Conservation (phyloP, 768 basidiomycete species). For the Lanmaoa rubissima region DNA sequence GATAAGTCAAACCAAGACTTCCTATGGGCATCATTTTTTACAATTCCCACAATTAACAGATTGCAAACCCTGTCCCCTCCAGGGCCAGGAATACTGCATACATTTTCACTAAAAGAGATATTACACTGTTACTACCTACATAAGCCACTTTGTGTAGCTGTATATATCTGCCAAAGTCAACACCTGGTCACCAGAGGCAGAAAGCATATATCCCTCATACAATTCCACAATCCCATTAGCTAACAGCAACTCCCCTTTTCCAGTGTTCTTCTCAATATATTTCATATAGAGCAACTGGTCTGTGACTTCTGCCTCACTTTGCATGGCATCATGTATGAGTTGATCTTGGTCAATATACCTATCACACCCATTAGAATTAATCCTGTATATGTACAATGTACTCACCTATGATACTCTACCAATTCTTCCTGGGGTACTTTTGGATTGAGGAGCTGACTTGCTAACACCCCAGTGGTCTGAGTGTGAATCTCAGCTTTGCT, state of each 20-base stretch:
- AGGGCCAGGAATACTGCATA: neutral
- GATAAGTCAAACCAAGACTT: too few relatives aligned
- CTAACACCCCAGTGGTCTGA: slow-evolving; percentile 58
- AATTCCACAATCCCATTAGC: slow-evolving; percentile 15
- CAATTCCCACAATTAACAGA: too few relatives aligned
- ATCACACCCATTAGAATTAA: neutral
- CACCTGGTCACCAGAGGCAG: slow-evolving; percentile 7
- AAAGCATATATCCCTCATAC: slow-evolving; percentile 21
- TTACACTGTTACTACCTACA: slow-evolving; percentile 4
- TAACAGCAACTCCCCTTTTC: slow-evolving; percentile 11
- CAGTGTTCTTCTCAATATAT: slow-evolving; percentile 45
- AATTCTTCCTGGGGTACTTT: slow-evolving; percentile 62
- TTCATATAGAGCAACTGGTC: slow-evolving; percentile 56
- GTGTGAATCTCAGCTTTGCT: slow-evolving; percentile 28
- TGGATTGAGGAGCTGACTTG: slow-evolving; percentile 57
- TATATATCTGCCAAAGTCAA: slow-evolving; percentile 6
- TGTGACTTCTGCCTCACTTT: slow-evolving; percentile 51
- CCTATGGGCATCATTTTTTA: too few relatives aligned
- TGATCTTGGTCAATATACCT: slow-evolving; percentile 78
- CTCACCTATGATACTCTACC: slow-evolving; percentile 70
- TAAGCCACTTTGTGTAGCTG: slow-evolving; percentile 24
- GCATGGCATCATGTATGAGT: slow-evolving; percentile 58
- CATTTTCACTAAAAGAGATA: neutral
- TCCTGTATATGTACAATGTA: neutral
- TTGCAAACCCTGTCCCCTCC: too few relatives aligned